Conservation (phyloP, 371 early-diverging fungal genomes). For the Circinella umbellata region DNA sequence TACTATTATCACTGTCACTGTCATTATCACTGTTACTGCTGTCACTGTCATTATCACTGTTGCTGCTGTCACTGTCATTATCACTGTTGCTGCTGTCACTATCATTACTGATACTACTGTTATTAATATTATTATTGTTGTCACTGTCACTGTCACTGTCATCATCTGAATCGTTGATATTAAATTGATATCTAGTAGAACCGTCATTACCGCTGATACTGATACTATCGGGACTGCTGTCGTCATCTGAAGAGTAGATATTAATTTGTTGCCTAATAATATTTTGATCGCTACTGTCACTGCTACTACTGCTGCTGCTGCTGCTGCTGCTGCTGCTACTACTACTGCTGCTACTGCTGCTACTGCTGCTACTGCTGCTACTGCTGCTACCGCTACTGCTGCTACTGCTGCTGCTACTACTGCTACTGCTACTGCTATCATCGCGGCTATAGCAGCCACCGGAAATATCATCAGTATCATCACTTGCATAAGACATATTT, state of each 20-base stretch:
- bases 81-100: not conserved
- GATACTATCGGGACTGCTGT: not conserved
- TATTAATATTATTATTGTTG: not conserved
- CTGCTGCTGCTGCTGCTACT: not conserved
- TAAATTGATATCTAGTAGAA: not conserved
- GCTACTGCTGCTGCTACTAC: constrained; percentile 1
- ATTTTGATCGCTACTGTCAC: not conserved
- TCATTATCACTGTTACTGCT: not conserved
- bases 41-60: not conserved
- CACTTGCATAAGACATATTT: not conserved
- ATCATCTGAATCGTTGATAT: not conserved
- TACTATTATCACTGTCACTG: not conserved
- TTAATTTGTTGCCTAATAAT: not conserved
- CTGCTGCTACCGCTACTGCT: not conserved
- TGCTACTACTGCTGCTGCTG: not conserved
- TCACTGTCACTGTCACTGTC: not conserved
- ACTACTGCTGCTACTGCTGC: not conserved
- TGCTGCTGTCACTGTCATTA: not conserved
- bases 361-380: not conserved
- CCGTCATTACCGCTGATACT: not conserved
- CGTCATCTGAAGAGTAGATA: not conserved
- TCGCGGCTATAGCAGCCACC: not conserved
- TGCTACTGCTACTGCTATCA: constrained; percentile 4
- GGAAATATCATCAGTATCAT: not conserved
- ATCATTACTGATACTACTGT: not conserved